phyloP scores from a whole-genome alignment of 2,329 filamentous ascomycete genomes.

The Reticulascus tulasneorum region DNA sequence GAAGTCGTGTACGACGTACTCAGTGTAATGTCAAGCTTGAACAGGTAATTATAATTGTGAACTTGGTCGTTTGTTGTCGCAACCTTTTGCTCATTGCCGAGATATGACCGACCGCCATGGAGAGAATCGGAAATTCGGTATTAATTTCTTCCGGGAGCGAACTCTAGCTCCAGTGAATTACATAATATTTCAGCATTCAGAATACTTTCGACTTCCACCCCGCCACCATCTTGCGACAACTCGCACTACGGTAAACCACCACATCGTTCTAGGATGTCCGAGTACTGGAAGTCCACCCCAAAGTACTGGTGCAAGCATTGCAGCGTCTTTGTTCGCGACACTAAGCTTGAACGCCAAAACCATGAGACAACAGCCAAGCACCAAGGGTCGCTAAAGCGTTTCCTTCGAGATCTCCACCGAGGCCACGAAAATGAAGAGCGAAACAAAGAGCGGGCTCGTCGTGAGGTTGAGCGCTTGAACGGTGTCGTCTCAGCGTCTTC shows the following conservation, averaged over 20 bases:
- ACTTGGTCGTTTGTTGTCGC: too few species aligned
- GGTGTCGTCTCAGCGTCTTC: conserved; percentile 58
- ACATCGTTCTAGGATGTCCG: conserved; percentile 61
- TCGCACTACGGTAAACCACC: background rate
- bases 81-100: too few species aligned
- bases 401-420: conserved; percentile 83
- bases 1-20: too few species aligned
- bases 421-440: conserved; percentile 75
- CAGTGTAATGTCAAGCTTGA: too few species aligned
- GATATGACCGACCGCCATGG: too few species aligned
- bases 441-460: conserved; percentile 76
- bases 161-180: too few species aligned
- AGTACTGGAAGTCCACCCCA: conserved; percentile 98
- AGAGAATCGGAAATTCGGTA: too few species aligned
- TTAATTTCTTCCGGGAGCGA: too few species aligned
- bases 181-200: too few species aligned
- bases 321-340: conserved; percentile 85
- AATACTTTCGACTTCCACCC: background rate
- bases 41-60: too few species aligned
- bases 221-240: background rate
- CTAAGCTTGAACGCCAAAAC: conserved; percentile 80
- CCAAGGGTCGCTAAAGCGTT: conserved; percentile 81
- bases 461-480: conserved; percentile 82
- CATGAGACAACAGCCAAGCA: conserved; percentile 85
- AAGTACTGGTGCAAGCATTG: conserved; percentile 99